Evolutionary conservation across 1,139 yeast species (phyloP).

Genomic region (Geotrichum reessii): DNA sequence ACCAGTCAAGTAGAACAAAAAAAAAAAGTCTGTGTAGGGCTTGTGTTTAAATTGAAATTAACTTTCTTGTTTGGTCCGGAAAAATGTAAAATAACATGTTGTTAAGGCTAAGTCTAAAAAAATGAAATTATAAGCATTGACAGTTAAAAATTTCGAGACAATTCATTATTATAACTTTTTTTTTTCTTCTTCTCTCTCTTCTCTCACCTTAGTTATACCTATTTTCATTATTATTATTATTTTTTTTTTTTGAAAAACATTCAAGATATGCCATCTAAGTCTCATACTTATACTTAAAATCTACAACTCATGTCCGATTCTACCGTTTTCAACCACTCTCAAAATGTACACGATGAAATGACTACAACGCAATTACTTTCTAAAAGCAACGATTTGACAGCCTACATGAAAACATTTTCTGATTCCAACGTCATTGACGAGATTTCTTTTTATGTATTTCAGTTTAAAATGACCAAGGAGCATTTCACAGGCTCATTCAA

Average conservation of each 20-base stretch:
- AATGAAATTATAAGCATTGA: background rate
- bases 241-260: background rate
- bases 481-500: conserved; percentile 9
- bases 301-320: background rate
- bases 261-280: background rate
- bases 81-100: background rate
- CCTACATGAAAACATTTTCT: background rate
- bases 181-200: background rate
- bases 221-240: background rate
- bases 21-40: background rate
- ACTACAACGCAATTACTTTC: background rate
- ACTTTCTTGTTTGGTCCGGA: background rate
- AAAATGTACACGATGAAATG: background rate
- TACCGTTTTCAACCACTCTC: background rate
- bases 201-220: background rate
- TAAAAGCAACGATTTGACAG: background rate
- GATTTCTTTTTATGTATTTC: background rate
- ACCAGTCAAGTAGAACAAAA: background rate
- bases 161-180: background rate
- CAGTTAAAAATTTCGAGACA: background rate
- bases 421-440: conserved; percentile 2
- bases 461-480: background rate
- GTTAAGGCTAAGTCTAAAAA: background rate
- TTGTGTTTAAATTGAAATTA: background rate
- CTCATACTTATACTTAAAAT: background rate